Conservation (phyloP, 768 basidiomycete species). For the Termitomyces sp. region DNA sequence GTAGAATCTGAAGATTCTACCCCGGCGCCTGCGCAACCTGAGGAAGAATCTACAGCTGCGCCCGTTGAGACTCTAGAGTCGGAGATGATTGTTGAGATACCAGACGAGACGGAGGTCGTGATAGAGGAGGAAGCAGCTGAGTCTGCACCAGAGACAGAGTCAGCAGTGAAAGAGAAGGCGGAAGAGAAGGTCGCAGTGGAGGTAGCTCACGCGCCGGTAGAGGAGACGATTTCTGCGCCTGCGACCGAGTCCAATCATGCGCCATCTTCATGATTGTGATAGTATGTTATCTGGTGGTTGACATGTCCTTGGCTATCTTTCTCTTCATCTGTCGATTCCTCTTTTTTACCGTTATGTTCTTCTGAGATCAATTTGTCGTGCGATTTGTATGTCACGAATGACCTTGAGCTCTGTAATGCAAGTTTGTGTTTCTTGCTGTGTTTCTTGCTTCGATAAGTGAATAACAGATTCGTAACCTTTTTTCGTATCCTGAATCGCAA, state of each 20-base stretch:
- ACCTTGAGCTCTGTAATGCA: too few relatives aligned
- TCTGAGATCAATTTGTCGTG: too few relatives aligned
- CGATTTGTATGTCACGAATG: too few relatives aligned
- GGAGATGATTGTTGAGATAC: constrained; percentile 1
- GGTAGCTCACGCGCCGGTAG: background rate
- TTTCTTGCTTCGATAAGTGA: too few relatives aligned
- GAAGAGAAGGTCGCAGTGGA: background rate
- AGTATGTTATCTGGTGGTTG: too few relatives aligned
- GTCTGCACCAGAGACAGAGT: background rate
- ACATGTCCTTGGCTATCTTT: too few relatives aligned
- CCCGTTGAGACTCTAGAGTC: background rate
- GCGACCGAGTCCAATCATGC: background rate
- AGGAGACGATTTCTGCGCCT: background rate
- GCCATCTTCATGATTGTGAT: background rate
- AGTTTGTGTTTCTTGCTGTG: too few relatives aligned
- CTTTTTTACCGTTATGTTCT: too few relatives aligned
- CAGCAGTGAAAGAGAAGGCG: constrained; percentile 2
- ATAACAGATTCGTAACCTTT: too few relatives aligned
- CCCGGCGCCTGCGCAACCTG: background rate
- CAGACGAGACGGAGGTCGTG: constrained; percentile 1
- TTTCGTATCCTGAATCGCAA: too few relatives aligned
- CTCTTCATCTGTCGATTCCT: too few relatives aligned
- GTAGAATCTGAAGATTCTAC: background rate
- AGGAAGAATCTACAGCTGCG: background rate
- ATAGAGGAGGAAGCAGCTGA: background rate